phyloP scores from a whole-genome alignment of 371 early-diverging fungal genomes.

The Mucor ambiguus region DNA sequence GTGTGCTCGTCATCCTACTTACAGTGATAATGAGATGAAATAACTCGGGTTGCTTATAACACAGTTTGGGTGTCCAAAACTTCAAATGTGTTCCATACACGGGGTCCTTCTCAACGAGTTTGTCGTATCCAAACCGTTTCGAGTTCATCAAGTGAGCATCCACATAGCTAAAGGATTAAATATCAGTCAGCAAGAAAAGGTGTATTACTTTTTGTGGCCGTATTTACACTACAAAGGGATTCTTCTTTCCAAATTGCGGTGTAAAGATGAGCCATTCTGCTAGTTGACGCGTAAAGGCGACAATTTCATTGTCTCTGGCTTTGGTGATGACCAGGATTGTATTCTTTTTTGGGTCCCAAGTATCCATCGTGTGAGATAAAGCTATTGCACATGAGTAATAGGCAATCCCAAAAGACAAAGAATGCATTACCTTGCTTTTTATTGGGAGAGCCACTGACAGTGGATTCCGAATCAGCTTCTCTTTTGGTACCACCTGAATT shows the following conservation, averaged over 20 bases:
- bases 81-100: constrained; percentile 51
- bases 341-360: constrained; percentile 51
- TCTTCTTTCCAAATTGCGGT: constrained; percentile 45
- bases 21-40: constrained; percentile 80
- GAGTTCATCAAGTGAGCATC: constrained; percentile 62
- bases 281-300: constrained; percentile 74
- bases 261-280: constrained; percentile 75
- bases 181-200: not conserved
- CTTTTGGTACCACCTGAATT: not conserved
- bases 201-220: not conserved
- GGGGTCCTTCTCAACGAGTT: constrained; percentile 46
- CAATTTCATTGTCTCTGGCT: constrained; percentile 73
- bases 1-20: not conserved
- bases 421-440: not conserved
- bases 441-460: not conserved
- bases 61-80: constrained; percentile 81
- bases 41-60: constrained; percentile 63
- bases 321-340: constrained; percentile 84
- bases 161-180: constrained; percentile 46
- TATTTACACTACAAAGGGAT: constrained; percentile 67
- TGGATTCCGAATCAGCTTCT: not conserved
- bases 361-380: not conserved
- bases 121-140: constrained; percentile 55
- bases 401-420: not conserved
- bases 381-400: not conserved